Base-by-base conservation (phyloP, 2,329 filamentous ascomycete species). In the Ceratocystis albifundus region DNA sequence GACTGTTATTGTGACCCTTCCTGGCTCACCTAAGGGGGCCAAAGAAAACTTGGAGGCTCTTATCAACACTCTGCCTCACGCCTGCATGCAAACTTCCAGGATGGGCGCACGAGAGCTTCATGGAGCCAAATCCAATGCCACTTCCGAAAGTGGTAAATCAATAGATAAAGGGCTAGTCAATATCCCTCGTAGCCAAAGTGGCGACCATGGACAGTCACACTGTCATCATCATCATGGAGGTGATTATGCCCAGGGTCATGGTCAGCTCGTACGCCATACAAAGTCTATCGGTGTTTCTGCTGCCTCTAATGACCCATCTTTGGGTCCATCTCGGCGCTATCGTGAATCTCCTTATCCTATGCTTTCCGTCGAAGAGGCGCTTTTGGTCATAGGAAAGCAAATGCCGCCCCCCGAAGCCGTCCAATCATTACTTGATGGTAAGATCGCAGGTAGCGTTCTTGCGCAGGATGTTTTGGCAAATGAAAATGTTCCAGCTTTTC, bases 11-110 rank as follows among this genome's bases (percentile, higher is more conserved):
- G 77, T 96, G 69, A 99, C 94, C 0, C 79, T 99, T 2, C 94
- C 94, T 0, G 94, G 94, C 1, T 97, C 93, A 0, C 94, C 94
- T 0, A 97, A 97, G 74, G 94, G 92, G 0, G 94, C 94, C 7
- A 89, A 86, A 72, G 94, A 99, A 77, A 99, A 97, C 72, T 82
- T 99, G 0, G 86, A 94, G 72, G 87, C 92, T 1, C 80, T 99
- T 5, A 78, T 99, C 69, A 95, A 91, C 73, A 85, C 93, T n/a
- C 77, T 99, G 4, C 92, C 93, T 0, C 94, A 99, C 76, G 94
- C 94, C n/a, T 99, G 94, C 71, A 78, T 89, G 6, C 93, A 97
- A 77, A 89, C 90, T 32, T 85, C 88, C 0, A 94, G 93, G 0
- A 86, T 84, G 15, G 85, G 96, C 72, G 97, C 94, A 0, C 83